phyloP scores from a whole-genome alignment of 768 basidiomycete species.

The Lyophyllum semitale region DNA sequence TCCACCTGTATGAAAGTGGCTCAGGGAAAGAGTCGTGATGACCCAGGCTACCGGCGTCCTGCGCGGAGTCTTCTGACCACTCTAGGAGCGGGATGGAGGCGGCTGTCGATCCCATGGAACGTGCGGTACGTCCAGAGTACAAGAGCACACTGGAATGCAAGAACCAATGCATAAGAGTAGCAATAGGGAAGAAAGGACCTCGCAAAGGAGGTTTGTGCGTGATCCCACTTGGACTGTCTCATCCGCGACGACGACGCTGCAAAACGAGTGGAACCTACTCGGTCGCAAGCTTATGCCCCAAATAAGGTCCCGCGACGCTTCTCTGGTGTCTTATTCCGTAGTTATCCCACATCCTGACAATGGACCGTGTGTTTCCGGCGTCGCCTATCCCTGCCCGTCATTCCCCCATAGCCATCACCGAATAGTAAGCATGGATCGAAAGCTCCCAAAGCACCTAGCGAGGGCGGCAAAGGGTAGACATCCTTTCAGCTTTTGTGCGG shows the following conservation, averaged over 20 bases:
- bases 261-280: conserved; percentile 46
- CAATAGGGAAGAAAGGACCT: conserved; percentile 25
- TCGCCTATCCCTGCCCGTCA: conserved; percentile 42
- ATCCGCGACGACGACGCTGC: conserved; percentile 5
- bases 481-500: conserved; percentile 28
- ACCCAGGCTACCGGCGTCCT: conserved; percentile 41
- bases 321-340: conserved; percentile 43
- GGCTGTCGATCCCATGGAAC: conserved; percentile 7
- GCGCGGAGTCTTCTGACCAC: conserved; percentile 38
- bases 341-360: conserved; percentile 16
- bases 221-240: conserved; percentile 10
- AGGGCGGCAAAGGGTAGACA: conserved; percentile 16
- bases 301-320: conserved; percentile 46
- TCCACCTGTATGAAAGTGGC: conserved; percentile 15
- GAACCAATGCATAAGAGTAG: conserved; percentile 25
- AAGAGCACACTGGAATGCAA: conserved; percentile 11
- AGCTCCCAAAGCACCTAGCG: conserved; percentile 22
- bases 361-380: conserved; percentile 49
- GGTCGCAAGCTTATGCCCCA: conserved; percentile 21
- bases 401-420: conserved; percentile 15
- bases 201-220: conserved; percentile 11
- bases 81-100: conserved; percentile 4
- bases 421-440: conserved; percentile 15
- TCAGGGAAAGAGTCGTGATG: conserved; percentile 43
- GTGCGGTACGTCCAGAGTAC: background rate